Evolutionary conservation across 2,329 filamentous ascomycete species (phyloP).

Genomic region (Sclerotinia spermophila): DNA sequence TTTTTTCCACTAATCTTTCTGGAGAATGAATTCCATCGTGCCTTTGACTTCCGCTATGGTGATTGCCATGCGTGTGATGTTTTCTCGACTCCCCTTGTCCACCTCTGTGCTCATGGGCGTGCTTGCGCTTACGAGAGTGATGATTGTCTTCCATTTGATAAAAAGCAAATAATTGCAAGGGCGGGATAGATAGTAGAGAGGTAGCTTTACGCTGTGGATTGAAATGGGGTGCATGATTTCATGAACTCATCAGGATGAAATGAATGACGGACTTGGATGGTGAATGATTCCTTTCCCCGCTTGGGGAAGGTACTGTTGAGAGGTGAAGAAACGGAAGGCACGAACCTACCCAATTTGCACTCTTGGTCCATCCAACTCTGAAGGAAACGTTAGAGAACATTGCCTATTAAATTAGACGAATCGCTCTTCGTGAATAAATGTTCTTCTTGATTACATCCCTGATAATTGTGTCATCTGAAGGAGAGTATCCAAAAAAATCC

Average conservation of each 20-base stretch:
- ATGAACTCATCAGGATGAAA: not conserved
- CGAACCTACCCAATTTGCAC: not conserved
- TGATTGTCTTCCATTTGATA: slow-evolving; percentile 9
- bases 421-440: not conserved
- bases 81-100: not conserved
- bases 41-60: not conserved
- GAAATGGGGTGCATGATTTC: not conserved
- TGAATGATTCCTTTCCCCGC: not conserved
- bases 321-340: not conserved
- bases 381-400: not conserved
- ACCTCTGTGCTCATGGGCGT: not conserved
- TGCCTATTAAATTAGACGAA: not conserved
- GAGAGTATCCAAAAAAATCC: not conserved
- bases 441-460: not conserved
- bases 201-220: not conserved
- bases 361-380: not conserved
- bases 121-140: slow-evolving; percentile 15
- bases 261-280: not conserved
- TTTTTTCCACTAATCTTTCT: not conserved
- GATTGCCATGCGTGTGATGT: not conserved
- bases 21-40: not conserved
- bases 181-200: not conserved
- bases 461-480: not conserved
- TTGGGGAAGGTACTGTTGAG: not conserved
- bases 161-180: not conserved